These are phyloP conservation scores for Euphorbia pulcherrima DNA, from an alignment of 345 rosid species.

Conservation along the genomic window DNA sequence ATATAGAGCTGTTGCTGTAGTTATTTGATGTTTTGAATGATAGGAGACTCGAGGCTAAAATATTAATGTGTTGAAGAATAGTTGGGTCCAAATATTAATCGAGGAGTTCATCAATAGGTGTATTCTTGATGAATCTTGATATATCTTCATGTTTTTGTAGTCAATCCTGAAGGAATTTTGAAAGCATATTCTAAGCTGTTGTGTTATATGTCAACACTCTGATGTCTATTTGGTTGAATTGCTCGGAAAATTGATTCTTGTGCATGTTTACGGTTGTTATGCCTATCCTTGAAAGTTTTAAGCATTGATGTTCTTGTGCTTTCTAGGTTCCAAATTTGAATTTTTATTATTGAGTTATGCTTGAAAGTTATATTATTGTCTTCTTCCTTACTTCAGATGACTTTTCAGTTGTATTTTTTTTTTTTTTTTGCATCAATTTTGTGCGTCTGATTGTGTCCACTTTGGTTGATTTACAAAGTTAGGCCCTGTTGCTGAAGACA, in stretches of 20 bases:
- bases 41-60: neutral
- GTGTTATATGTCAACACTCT: neutral
- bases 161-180: neutral
- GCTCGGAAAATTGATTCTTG: neutral
- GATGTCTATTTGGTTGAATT: neutral
- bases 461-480: constrained; percentile 10
- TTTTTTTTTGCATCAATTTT: neutral
- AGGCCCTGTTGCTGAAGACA: constrained; percentile 34
- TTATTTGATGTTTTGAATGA: neutral
- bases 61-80: neutral
- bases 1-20: neutral
- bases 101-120: neutral
- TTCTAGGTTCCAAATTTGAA: neutral
- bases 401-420: neutral
- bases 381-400: neutral
- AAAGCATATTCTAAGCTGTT: neutral
- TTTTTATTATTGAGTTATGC: neutral
- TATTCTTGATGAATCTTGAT: neutral
- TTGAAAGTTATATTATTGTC: neutral
- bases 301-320: neutral
- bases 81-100: neutral
- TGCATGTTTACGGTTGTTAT: neutral
- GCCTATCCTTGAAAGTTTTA: neutral
- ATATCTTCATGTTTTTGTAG: neutral
- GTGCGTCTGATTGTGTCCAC: constrained; percentile 15